Conservation (phyloP, 257 asterid species). For the Asclepias syriaca region DNA sequence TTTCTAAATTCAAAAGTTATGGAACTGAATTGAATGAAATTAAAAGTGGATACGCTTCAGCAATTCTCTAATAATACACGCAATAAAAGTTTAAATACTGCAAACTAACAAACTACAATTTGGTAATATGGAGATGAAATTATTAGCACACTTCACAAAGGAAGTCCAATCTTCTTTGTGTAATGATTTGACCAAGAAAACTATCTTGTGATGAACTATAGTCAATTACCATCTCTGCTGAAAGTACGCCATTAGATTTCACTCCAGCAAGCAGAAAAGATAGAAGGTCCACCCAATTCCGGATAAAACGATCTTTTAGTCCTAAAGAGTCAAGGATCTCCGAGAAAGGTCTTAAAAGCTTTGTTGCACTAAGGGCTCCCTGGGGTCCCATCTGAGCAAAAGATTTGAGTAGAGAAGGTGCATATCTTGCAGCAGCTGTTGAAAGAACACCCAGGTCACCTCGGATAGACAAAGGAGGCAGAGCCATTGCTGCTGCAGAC, state of each 20-base stretch:
- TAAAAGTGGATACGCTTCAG: background rate
- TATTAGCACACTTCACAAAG: background rate
- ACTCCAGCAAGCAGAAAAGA: slow-evolving; percentile 96
- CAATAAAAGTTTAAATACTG: background rate
- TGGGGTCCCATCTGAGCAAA: slow-evolving; percentile 91
- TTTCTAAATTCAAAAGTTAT: background rate
- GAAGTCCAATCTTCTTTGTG: background rate
- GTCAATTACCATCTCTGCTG: slow-evolving; percentile 86
- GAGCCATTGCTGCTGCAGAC: slow-evolving; percentile 94
- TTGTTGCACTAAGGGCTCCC: slow-evolving; percentile 88
- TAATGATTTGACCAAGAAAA: background rate
- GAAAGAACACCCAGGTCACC: slow-evolving; percentile 39
- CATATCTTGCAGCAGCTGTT: slow-evolving; percentile 88
- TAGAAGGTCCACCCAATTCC: slow-evolving; percentile 93
- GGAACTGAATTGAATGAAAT: background rate
- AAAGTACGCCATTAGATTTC: slow-evolving; percentile 79
- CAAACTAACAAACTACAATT: background rate
- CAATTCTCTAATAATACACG: background rate
- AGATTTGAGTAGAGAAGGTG: slow-evolving; percentile 78
- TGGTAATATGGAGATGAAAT: background rate
- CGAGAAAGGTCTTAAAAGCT: slow-evolving; percentile 82
- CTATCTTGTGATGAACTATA: background rate
- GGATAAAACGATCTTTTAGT: slow-evolving; percentile 70
- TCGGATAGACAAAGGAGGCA: slow-evolving; percentile 88
- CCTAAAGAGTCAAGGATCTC: slow-evolving; percentile 77